Percentiles rank a stretch among this genome's conserved stretches.
Conservation (phyloP, 1,284 basidiomycete species). For the Naganishia sp. region DNA sequence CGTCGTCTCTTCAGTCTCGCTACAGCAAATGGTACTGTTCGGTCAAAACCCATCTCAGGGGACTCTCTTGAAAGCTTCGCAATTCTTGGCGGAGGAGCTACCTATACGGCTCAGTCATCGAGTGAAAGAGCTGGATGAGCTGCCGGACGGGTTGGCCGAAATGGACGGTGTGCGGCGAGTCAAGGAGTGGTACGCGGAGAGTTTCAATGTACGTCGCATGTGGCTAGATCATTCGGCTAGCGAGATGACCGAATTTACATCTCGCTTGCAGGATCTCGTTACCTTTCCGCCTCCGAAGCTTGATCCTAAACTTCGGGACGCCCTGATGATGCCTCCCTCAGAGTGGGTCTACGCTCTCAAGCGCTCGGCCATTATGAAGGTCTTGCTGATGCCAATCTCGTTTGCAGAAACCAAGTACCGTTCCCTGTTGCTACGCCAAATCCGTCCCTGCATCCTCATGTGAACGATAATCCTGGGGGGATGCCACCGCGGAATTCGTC, state of each 20-base stretch:
- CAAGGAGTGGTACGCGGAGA: conserved; percentile 98
- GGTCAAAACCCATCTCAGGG: conserved; percentile 85
- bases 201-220: conserved; percentile 75
- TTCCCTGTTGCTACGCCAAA: conserved; percentile 52
- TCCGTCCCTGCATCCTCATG: conserved; percentile 43
- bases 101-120: conserved; percentile 94
- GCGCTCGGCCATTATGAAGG: not conserved
- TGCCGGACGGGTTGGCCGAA: conserved; percentile 85
- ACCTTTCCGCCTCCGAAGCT: conserved; percentile 75
- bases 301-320: conserved; percentile 66
- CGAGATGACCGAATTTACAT: not conserved
- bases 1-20: conserved; percentile 4
- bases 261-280: conserved; percentile 71
- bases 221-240: not conserved
- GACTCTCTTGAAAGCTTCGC: conserved; percentile 78
- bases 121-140: conserved; percentile 91
- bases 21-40: conserved; percentile 87
- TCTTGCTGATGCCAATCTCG: not conserved
- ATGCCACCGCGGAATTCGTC: conserved; percentile 3
- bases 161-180: conserved; percentile 95
- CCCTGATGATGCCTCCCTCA: conserved; percentile 62
- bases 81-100: conserved; percentile 75
- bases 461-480: conserved; percentile 26
- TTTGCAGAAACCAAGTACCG: conserved; percentile 31
- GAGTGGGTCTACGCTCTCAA: conserved; percentile 37